phyloP scores from a whole-genome alignment of 352 stramenopile species.

The Pythium myriotylum region DNA sequence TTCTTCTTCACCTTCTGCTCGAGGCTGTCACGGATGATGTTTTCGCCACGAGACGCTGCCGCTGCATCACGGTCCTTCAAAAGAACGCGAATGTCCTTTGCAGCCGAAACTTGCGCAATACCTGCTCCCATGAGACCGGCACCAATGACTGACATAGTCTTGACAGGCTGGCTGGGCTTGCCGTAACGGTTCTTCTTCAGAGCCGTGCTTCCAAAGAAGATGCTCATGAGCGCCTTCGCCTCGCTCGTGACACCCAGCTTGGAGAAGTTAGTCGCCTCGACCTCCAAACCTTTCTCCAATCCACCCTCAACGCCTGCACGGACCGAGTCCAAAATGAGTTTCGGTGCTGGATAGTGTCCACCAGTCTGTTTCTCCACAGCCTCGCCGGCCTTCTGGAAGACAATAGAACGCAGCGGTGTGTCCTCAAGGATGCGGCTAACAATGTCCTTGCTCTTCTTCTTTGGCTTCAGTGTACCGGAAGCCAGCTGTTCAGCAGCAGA shows the following conservation, averaged over 20 bases:
- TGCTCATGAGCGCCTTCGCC: conserved; percentile 95
- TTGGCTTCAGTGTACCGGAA: conserved; percentile 90
- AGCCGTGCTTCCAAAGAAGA: conserved; percentile 97
- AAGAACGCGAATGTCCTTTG: conserved; percentile 95
- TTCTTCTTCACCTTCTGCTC: conserved; percentile 95
- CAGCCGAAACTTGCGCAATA: conserved; percentile 95
- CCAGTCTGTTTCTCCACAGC: conserved; percentile 97
- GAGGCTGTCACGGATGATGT: conserved; percentile 95
- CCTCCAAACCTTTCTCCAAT: conserved; percentile 81
- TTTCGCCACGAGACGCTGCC: conserved; percentile 79
- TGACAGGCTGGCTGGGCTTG: conserved; percentile 81
- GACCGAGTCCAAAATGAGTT: conserved; percentile 93
- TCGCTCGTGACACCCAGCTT: conserved; percentile 96
- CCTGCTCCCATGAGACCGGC: conserved; percentile 98
- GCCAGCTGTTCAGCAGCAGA: conserved; percentile 88
- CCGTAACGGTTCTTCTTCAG: conserved; percentile 98
- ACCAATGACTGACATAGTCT: conserved; percentile 96
- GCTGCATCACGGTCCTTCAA: conserved; percentile 96
- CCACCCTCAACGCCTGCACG: conserved; percentile 88
- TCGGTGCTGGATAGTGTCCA: conserved; percentile 96
- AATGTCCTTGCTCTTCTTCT: conserved; percentile 90
- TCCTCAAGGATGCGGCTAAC: conserved; percentile 94
- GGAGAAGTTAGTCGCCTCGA: conserved; percentile 95
- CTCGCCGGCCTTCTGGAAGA: conserved; percentile 96
- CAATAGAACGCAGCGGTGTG: conserved; percentile 89